phyloP scores from a whole-genome alignment of 129 eudicot species.

The Artemisia tridentata region DNA sequence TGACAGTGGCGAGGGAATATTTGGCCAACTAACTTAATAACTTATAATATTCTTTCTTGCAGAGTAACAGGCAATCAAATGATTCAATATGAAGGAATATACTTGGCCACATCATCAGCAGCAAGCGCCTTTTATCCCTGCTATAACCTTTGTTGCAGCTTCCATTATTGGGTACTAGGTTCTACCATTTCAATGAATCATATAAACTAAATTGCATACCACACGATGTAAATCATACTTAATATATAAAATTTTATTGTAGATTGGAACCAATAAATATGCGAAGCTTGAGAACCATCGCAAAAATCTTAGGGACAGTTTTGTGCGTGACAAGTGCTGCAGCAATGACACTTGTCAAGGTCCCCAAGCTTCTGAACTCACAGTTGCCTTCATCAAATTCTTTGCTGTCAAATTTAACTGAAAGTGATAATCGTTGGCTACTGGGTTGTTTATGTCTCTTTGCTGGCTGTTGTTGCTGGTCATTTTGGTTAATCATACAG shows the following conservation, averaged over 20 bases:
- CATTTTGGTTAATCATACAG: conserved; percentile 82
- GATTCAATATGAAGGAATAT: conserved; percentile 61
- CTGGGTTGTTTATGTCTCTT: neutral
- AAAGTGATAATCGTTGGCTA: too few relatives aligned
- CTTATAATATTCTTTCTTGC: conserved; percentile 22
- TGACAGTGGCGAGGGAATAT: too few relatives aligned
- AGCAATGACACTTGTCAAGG: too few relatives aligned
- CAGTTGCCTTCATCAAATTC: too few relatives aligned
- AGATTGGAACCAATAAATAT: conserved; percentile 66
- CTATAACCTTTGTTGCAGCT: conserved; percentile 71
- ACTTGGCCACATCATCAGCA: conserved; percentile 67
- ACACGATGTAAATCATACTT: neutral
- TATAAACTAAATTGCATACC: neutral
- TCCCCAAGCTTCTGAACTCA: too few relatives aligned
- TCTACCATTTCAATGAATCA: conserved; percentile 5
- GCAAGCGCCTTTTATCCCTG: conserved; percentile 90
- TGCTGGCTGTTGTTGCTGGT: conserved; percentile 75
- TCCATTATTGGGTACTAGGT: conserved; percentile 52
- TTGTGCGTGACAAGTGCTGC: too few relatives aligned
- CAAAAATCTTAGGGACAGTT: conserved; percentile 37
- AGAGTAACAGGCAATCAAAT: conserved; percentile 77
- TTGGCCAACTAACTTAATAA: too few relatives aligned
- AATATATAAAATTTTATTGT: neutral
- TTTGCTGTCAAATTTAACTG: too few relatives aligned
- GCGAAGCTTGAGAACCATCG: conserved; percentile 57